Conservation (phyloP, 225 moss, liverwort and hornwort genomes). For the Thuidium tamariscinum region DNA sequence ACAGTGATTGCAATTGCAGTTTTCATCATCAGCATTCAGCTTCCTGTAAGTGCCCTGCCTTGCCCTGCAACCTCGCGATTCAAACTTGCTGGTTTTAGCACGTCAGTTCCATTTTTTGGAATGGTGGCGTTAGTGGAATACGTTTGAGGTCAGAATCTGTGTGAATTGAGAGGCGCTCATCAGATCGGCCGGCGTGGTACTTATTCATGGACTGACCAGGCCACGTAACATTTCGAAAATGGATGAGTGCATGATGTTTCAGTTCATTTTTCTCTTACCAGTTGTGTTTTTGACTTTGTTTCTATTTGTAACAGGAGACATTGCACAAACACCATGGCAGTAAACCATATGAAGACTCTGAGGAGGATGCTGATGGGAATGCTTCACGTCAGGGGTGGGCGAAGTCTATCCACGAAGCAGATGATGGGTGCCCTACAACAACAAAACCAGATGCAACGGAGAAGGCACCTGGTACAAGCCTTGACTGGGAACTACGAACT, state of each 20-base stretch:
- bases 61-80: neutral
- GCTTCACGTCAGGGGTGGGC: neutral
- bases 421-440: neutral
- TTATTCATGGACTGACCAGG: neutral
- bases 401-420: neutral
- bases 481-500: neutral
- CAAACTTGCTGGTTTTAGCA: neutral
- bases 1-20: neutral
- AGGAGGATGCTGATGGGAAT: neutral
- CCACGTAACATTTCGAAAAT: neutral
- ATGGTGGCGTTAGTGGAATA: neutral
- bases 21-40: conserved; percentile 3
- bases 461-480: neutral
- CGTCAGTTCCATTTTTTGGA: neutral
- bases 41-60: neutral
- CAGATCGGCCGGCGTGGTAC: neutral
- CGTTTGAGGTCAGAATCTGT: neutral
- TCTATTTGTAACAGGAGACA: conserved; percentile 4
- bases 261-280: neutral
- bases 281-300: neutral
- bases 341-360: neutral
- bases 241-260: neutral
- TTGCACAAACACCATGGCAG: conserved; percentile 19
- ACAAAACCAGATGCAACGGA: neutral
- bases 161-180: neutral